Evolutionary conservation across 2,329 filamentous ascomycete genomes (phyloP), one percentile per base, ranked within the genome.

Genomic region (Phaeosphaeria sp.): DNA sequence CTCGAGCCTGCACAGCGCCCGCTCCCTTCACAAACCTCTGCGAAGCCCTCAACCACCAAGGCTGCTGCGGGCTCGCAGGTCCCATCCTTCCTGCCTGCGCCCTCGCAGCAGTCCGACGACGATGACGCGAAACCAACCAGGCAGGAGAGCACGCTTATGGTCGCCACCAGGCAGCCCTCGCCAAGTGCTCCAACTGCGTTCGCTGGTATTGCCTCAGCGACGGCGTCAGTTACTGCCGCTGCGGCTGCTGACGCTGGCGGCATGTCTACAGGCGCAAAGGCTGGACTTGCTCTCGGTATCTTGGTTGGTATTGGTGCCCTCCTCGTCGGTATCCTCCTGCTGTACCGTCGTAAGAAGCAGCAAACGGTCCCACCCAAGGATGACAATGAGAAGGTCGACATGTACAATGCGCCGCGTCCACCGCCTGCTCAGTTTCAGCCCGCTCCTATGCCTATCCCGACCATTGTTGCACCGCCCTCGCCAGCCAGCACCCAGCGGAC

Each of bases 221-320:
- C 71, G 21, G 65, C 68, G 42, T 63, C 70, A 18, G 54, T 73
- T 7, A 66, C 73, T 0, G 64, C 66, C 15, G 64, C 69, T n/a
- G 66, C 71, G 8, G 63, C 68, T 22, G 57, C 67, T 13, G 65
- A 59, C 18, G 64, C 68, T 36, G 47, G 58, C 30, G 80, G 80
- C 45, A 78, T 84, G 77, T 80, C 77, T 48, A 73, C 74, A 51
- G 74, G 84, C 55, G 73, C 79, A 59, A 95, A 92, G 77, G 93
- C 92, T 44, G 95, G 95, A 59, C 86, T 97, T 60, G 92, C 90
- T 6, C 88, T 97, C 73, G 93, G 93, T 70, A 87, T 96, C 48
- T 78, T 97, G 30, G 82, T 89, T 6, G 86, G 86, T 49, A 68
- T 97, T 24, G 85, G 89, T 30, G 77, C 89, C 2, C 74, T 95